Conservation (phyloP, 2,329 filamentous ascomycete species). For the Diaporthe aspalathi region DNA sequence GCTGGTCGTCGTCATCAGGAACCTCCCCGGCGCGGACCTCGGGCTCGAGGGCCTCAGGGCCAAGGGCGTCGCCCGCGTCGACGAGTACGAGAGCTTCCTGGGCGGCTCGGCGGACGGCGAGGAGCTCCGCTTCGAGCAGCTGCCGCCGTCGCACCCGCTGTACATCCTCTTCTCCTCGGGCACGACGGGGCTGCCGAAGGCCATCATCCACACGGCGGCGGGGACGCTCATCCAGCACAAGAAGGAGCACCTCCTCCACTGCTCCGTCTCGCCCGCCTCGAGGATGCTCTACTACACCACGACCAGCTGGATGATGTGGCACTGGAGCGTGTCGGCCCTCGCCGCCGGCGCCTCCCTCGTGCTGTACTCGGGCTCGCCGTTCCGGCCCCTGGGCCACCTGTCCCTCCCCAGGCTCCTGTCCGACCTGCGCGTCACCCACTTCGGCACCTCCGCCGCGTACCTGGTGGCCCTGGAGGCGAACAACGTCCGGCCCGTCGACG, state of each 20-base stretch:
- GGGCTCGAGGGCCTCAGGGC: slow-evolving; percentile 55
- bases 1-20: slow-evolving; percentile 80
- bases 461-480: slow-evolving; percentile 90
- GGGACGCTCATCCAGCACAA: slow-evolving; percentile 96
- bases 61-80: slow-evolving; percentile 52
- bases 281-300: slow-evolving; percentile 94
- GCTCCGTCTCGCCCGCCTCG: slow-evolving; percentile 78
- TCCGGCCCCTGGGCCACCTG: slow-evolving; percentile 80
- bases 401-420: slow-evolving; percentile 87
- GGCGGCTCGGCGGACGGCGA: slow-evolving; percentile 54
- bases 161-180: slow-evolving; percentile 96
- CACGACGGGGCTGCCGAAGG: slow-evolving; percentile 88
- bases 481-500: slow-evolving; percentile 67
- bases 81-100: slow-evolving; percentile 60
- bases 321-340: slow-evolving; percentile 91
- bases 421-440: slow-evolving; percentile 86
- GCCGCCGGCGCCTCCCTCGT: slow-evolving; percentile 85
- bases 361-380: slow-evolving; percentile 93
- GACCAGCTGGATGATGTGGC: slow-evolving; percentile 99
- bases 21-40: slow-evolving; percentile 60
- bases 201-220: slow-evolving; percentile 91
- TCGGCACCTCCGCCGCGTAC: slow-evolving; percentile 95
- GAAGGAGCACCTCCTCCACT: slow-evolving; percentile 92
- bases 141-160: slow-evolving; percentile 86
- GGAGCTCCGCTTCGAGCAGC: slow-evolving; percentile 75